A percentile compares a stretch with the other conserved stretches of the same genome.
Evolutionary conservation across 208 protist species (phyloP).

Genomic region (Acanthamoeba culbertsoni): DNA sequence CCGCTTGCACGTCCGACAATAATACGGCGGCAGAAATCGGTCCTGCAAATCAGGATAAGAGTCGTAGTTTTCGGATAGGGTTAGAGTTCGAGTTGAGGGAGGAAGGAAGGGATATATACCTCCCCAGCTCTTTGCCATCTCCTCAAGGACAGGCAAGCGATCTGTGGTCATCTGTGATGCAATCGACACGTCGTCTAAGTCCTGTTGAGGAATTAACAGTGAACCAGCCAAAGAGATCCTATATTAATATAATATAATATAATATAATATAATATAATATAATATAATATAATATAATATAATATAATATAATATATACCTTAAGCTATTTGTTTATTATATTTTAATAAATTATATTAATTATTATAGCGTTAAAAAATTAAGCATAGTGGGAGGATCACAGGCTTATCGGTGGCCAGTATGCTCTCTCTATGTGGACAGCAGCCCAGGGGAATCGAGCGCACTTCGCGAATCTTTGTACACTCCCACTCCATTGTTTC

Average conservation of each 20-base stretch:
- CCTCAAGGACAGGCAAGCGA: background rate
- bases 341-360: no score
- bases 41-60: background rate
- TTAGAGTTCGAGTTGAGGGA: no score
- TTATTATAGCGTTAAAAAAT: background rate
- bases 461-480: background rate
- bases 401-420: background rate
- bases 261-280: no score
- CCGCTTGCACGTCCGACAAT: background rate
- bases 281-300: no score
- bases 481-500: background rate
- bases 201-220: no score
- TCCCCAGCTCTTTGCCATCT: constrained; percentile 9
- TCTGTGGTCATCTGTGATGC: constrained; percentile 61
- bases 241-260: no score
- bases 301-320: no score
- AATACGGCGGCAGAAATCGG: constrained; percentile 25
- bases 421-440: background rate
- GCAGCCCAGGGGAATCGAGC: background rate
- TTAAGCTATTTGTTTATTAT: no score
- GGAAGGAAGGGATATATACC: background rate
- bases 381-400: background rate
- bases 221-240: no score
- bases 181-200: constrained; percentile 36
- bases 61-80: background rate